Conservation (phyloP, 2,329 filamentous ascomycete species). For the Nothophaeocryptopus gaeumannii region DNA sequence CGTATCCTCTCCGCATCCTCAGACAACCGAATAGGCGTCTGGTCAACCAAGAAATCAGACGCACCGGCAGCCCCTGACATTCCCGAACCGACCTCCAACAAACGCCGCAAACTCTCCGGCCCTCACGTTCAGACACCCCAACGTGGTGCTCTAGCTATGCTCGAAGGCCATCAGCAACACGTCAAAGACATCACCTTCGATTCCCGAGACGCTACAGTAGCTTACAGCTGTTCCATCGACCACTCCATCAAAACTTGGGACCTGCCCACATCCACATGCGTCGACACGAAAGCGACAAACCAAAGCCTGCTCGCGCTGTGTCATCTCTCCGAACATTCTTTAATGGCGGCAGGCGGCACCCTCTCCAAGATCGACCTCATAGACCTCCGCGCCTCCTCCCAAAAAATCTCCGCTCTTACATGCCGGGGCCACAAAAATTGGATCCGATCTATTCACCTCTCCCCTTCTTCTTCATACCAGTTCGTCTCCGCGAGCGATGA, state of each 20-base stretch:
- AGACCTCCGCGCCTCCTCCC: constrained; percentile 77
- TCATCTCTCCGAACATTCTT: constrained; percentile 64
- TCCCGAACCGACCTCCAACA: constrained; percentile 68
- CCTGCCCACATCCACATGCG: constrained; percentile 72
- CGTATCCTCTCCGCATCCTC: constrained; percentile 81
- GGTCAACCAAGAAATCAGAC: constrained; percentile 75
- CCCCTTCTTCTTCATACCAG: constrained; percentile 66
- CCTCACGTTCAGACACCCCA: constrained; percentile 56
- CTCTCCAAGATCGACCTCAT: constrained; percentile 89
- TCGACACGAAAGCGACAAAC: constrained; percentile 78
- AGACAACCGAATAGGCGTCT: constrained; percentile 82
- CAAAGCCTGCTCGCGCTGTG: constrained; percentile 78
- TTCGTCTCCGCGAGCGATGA: constrained; percentile 88
- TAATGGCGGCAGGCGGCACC: constrained; percentile 73
- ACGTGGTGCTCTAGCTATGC: constrained; percentile 73
- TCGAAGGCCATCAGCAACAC: constrained; percentile 68
- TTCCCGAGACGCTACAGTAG: constrained; percentile 77
- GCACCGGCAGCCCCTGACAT: constrained; percentile 69
- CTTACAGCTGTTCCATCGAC: constrained; percentile 88
- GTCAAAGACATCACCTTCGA: constrained; percentile 84
- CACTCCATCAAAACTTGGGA: constrained; percentile 90
- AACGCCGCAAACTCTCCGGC: constrained; percentile 67
- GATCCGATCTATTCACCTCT: constrained; percentile 57
- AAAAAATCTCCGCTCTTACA: constrained; percentile 80
- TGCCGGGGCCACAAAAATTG: constrained; percentile 82